phyloP scores from a whole-genome alignment of 306 rosid species.

The Quercus dentata region DNA sequence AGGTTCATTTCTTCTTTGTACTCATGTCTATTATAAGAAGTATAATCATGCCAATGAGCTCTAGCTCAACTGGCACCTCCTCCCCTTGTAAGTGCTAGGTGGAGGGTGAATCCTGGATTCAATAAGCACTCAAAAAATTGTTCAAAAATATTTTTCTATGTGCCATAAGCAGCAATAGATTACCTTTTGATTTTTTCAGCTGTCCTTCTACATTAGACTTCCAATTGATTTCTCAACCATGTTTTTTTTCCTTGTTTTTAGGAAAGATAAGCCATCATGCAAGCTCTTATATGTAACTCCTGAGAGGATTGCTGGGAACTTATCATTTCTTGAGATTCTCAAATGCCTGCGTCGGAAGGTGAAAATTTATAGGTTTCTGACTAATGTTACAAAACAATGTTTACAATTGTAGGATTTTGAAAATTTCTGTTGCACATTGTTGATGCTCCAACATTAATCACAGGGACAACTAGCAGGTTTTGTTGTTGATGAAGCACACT shows the following conservation, averaged over 20 bases:
- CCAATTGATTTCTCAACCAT: constrained; percentile 3
- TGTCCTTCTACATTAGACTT: constrained; percentile 4
- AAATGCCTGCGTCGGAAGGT: constrained; percentile 79
- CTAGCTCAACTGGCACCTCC: too few relatives aligned
- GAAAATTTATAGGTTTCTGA: constrained; percentile 24
- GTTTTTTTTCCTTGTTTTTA: constrained; percentile 31
- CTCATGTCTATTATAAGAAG: background rate
- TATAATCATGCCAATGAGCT: too few relatives aligned
- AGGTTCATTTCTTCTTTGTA: constrained; percentile 36
- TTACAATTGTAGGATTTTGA: constrained; percentile 12
- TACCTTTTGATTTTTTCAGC: background rate
- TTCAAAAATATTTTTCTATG: constrained; percentile 1
- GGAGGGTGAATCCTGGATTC: too few relatives aligned
- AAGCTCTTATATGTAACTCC: constrained; percentile 97
- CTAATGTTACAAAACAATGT: background rate
- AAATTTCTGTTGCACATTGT: constrained; percentile 18
- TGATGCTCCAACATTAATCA: constrained; percentile 35
- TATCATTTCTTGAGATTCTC: constrained; percentile 61
- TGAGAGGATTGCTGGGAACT: constrained; percentile 84
- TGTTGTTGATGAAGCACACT: constrained; percentile 95
- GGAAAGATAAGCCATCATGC: constrained; percentile 95
- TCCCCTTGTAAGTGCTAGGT: too few relatives aligned
- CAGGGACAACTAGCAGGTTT: constrained; percentile 90
- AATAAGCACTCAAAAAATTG: background rate
- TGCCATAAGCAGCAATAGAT: background rate